Evolutionary conservation across 331 rosid species (phyloP).

Genomic region (Erythrophleum ivorense): DNA sequence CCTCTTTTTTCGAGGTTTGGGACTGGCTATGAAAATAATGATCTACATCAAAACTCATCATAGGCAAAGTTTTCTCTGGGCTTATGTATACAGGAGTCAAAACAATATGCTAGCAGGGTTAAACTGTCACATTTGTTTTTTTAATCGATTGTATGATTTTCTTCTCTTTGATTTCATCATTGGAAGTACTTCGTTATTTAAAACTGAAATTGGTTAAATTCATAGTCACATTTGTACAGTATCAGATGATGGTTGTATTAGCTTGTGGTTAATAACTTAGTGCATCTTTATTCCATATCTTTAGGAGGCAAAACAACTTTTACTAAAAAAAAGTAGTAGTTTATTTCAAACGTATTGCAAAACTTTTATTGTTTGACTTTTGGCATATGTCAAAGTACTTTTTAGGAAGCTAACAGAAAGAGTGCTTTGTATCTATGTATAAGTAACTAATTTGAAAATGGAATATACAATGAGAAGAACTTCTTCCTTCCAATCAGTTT

Average conservation of each 20-base stretch:
- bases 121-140: not conserved
- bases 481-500: not conserved
- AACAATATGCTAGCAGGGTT: too few relatives aligned
- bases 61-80: too few relatives aligned
- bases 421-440: not conserved
- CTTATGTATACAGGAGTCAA: too few relatives aligned
- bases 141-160: not conserved
- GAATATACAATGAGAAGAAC: not conserved
- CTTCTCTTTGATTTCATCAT: not conserved
- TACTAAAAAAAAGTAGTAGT: not conserved
- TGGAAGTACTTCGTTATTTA: not conserved
- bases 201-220: slow-evolving; percentile 9
- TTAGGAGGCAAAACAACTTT: not conserved
- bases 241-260: not conserved
- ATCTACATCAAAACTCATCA: too few relatives aligned
- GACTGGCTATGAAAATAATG: too few relatives aligned
- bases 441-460: not conserved
- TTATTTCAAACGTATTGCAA: not conserved
- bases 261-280: not conserved
- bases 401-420: not conserved
- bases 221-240: too few relatives aligned
- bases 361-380: not conserved
- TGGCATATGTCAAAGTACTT: not conserved
- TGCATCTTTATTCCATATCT: not conserved
- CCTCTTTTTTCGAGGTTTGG: too few relatives aligned